phyloP scores from a whole-genome alignment of 441 rosid genomes.

The Jatropha podagrica region DNA sequence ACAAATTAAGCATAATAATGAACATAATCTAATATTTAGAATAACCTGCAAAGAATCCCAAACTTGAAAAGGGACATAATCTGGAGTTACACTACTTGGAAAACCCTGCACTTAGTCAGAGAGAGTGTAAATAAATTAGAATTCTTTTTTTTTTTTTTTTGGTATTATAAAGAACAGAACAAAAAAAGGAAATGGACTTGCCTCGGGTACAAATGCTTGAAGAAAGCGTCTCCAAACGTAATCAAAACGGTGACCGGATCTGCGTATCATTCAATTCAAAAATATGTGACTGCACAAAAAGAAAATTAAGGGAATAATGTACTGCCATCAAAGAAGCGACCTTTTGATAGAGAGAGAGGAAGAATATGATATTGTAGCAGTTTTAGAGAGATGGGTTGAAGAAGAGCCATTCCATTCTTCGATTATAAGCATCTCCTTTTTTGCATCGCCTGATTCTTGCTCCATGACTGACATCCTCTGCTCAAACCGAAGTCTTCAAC shows the following conservation, averaged over 20 bases:
- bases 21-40: background rate
- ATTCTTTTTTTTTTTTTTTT: too few species aligned
- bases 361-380: constrained; percentile 15
- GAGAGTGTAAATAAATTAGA: too few species aligned
- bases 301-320: background rate
- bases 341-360: constrained; percentile 54
- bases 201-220: constrained; percentile 93
- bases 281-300: background rate
- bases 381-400: background rate
- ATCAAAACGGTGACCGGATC: constrained; percentile 65
- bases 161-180: background rate
- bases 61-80: constrained; percentile 82
- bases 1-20: too few species aligned
- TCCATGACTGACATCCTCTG: background rate
- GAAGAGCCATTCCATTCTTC: background rate
- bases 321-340: constrained; percentile 27
- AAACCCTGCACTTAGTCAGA: constrained; percentile 55
- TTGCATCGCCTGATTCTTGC: background rate
- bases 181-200: constrained; percentile 21
- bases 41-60: constrained; percentile 95
- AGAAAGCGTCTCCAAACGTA: constrained; percentile 82
- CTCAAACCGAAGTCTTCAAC: too few species aligned
- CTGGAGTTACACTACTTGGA: constrained; percentile 86
- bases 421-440: background rate
- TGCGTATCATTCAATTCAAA: constrained; percentile 22